phyloP scores from a whole-genome alignment of 441 rosid species.

The Eruca vesicaria region DNA sequence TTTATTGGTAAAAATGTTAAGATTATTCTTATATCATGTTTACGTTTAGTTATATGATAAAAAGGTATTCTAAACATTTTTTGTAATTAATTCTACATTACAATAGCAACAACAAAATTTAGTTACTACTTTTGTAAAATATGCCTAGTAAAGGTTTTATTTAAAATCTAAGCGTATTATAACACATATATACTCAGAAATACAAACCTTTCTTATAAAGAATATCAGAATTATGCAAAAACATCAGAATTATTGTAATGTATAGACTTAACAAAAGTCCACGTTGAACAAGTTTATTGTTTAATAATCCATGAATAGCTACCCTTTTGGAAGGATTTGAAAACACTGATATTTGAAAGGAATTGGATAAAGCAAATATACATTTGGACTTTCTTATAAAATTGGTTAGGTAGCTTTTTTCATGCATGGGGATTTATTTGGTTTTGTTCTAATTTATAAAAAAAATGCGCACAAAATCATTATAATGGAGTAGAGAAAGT shows the following conservation, averaged over 20 bases:
- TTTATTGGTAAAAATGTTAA: not conserved
- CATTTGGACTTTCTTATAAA: not conserved
- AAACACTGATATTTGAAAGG: not conserved
- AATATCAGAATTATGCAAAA: not conserved
- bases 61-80: too few species aligned
- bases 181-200: not conserved
- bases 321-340: conserved; percentile 18
- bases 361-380: conserved; percentile 11
- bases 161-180: not conserved
- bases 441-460: not conserved
- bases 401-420: conserved; percentile 19
- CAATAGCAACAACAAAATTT: not conserved
- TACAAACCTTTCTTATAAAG: not conserved
- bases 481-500: not conserved
- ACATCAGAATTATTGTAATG: not conserved
- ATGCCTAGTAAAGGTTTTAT: not conserved
- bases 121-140: not conserved
- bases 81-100: too few species aligned
- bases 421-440: not conserved
- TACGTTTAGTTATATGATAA: not conserved
- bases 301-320: conserved; percentile 14
- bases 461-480: not conserved
- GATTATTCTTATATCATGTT: not conserved
- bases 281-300: conserved; percentile 25
- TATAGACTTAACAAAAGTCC: conserved; percentile 12